A percentile compares a stretch with the other conserved stretches of the same genome.
Evolutionary conservation across 176 grass and related monocot species (phyloP).

Genomic region (Oryza longistaminata): DNA sequence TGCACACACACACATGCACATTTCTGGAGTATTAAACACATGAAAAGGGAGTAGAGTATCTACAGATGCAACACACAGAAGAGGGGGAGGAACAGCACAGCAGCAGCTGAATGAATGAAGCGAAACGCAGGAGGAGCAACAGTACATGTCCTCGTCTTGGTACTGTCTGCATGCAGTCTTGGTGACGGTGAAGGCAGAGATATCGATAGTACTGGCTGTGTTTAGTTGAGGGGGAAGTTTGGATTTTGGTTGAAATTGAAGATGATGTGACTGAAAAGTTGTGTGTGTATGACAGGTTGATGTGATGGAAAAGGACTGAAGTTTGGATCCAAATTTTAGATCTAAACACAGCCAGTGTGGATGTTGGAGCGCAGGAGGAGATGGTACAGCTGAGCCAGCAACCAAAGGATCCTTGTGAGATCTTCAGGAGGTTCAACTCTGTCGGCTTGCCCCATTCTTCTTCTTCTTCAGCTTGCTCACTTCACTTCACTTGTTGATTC

Average conservation of each 20-base stretch:
- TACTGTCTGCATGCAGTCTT: background rate
- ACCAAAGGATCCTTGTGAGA: background rate
- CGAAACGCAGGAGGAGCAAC: background rate
- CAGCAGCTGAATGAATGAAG: background rate
- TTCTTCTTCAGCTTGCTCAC: background rate
- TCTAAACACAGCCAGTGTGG: no score
- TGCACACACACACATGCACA: background rate
- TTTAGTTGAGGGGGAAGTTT: no score
- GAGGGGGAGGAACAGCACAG: background rate
- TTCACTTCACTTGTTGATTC: background rate
- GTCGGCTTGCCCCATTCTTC: background rate
- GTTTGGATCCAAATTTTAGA: no score
- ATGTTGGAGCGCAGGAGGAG: background rate
- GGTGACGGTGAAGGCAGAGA: background rate
- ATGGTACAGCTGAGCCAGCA: conserved; percentile 7
- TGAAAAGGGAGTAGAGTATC: background rate
- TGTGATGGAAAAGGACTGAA: no score
- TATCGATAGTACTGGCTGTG: no score
- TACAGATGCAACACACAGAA: background rate
- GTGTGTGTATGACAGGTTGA: no score
- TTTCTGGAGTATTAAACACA: background rate
- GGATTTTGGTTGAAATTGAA: no score
- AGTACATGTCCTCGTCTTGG: conserved; percentile 26
- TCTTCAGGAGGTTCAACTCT: background rate
- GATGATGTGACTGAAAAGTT: no score